Base-by-base conservation (phyloP, 2,329 filamentous ascomycete species). In the Drechslerella stenobrocha region DNA sequence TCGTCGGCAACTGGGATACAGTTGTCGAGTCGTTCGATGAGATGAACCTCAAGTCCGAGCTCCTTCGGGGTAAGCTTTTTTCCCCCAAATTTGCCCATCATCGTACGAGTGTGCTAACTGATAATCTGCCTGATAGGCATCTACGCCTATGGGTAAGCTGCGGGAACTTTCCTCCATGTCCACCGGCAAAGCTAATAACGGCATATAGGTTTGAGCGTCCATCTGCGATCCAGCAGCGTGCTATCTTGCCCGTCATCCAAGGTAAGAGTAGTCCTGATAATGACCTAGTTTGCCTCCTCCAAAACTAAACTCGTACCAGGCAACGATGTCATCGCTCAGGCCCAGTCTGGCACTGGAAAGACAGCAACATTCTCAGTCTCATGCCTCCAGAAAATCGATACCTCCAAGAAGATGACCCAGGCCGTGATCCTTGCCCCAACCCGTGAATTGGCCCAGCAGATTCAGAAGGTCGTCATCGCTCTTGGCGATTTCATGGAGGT, bases 1-100 rank as follows among this genome's bases (percentile, higher is more conserved):
- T 98, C 84, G 95, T 98, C 85, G 96, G 91, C 78, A 98, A 98
- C 89, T 98, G 97, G 83, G 93, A 98, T 85, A 91, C 97, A 85
- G 91, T 92, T 77, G 92, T 93, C 80, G 95, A 98, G 82, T 96
- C 90, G 70, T 98, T 98, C 82, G 93, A 98, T 81, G 84, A 91
- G 76, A 98, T 98, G 93, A 87, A 86, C 81, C 85, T 98, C 77
- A 96, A 95, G 86, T 78, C 90, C 73, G 93, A 98, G 84, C 88
- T 98, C 77, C 90, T 98, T 78, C 90, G 93, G 81, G 93, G 85
- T 86, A 82, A 80, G 83, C 82, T 35, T 40, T 45, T 18, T 50
- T 8, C 56, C 48, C 50, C 55, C 24, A 18, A 7, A 18, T 5
- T n/a, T 5, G 15, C 20, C 13, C 32, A n/a, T 45, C 40, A 34